Conservation (phyloP, 2,329 filamentous ascomycete genomes). For the Plectosphaerella cucumerina region DNA sequence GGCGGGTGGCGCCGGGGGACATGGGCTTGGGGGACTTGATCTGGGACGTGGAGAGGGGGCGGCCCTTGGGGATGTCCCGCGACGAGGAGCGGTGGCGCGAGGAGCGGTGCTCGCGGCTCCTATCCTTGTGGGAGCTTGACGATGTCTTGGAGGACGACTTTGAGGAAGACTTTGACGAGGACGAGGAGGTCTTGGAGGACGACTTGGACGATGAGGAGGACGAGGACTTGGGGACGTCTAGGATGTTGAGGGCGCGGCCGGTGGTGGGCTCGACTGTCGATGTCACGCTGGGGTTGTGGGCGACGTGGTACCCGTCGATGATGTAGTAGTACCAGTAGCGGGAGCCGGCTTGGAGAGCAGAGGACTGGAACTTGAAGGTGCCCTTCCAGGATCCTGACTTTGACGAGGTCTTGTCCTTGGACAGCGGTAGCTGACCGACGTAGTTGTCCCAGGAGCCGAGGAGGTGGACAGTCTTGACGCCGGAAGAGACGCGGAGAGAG, state of each 20-base stretch:
- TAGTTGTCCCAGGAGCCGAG: constrained; percentile 99
- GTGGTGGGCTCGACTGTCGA: constrained; percentile 94
- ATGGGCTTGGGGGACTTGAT: constrained; percentile 89
- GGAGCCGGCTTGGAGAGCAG: constrained; percentile 79
- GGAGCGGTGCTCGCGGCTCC: constrained; percentile 38
- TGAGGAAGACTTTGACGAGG: constrained; percentile 39
- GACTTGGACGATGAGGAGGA: constrained; percentile 38
- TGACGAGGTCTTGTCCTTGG: constrained; percentile 76
- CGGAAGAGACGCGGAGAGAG: constrained; percentile 89
- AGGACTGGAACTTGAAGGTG: constrained; percentile 90
- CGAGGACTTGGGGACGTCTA: constrained; percentile 69
- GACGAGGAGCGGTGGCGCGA: constrained; percentile 48
- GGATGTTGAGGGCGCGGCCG: constrained; percentile 93
- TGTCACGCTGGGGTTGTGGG: constrained; percentile 87
- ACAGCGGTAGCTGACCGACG: constrained; percentile 86
- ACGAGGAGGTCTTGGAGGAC: constrained; percentile 37
- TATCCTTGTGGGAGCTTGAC: constrained; percentile 23
- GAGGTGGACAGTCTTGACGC: constrained; percentile 95
- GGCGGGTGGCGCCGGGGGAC: constrained; percentile 80
- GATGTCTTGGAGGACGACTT: constrained; percentile 38
- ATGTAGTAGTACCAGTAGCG: constrained; percentile 99
- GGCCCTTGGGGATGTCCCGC: constrained; percentile 78
- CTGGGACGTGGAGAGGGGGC: constrained; percentile 80
- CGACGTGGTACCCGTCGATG: constrained; percentile 97
- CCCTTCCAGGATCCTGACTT: constrained; percentile 94